Base-by-base conservation (phyloP, 78 protist species). In the Planoprotostelium fungivorum region DNA sequence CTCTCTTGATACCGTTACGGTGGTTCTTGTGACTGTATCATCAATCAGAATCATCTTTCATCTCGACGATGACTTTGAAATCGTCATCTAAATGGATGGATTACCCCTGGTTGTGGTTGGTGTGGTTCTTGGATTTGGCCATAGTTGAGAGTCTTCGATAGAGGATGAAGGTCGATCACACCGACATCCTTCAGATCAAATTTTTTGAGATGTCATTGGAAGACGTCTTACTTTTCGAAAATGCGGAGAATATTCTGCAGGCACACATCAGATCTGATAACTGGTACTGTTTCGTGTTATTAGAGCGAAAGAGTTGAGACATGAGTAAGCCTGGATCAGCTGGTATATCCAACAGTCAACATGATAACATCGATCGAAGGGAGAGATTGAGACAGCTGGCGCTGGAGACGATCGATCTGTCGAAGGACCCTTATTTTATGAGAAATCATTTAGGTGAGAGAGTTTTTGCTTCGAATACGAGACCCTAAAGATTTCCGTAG, bases 41-140 rank as follows among this genome's bases (percentile, higher is more conserved):
- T 51, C 31, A 51, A 51, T 51, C 73, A 51, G 16, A 5, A 51
- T 51, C 73, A 51, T 16, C 5, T 51, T 16, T 25, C 16, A 51
- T 51, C 73, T 51, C 73, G 31, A 51, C 73, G 16, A 51, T 51
- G 5, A 51, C 16, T 51, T 5, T 25, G 5, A 51, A 51, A 25
- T 51, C 5, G 16, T 16, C 16, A 51, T 51, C 5, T 5, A 51
- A 5, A 51, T 51, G 5, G 73, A 51, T 51, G 73, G 16, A 51
- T 51, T 51, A 51, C 73, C 73, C 73, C 91, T 94, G 94, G 93
- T 97, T 97, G 94, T 97, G 98, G 88, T 91, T 92, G 29, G 98
- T 95, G 97, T 96, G 98, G 94, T 97, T 97, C 97, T 96, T 97
- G 85, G 97, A 94, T 94, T 97, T 97, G 91, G 98, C 98, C 97